Conservation (phyloP, 192 early-diverging fungal species). For the Coemansia sp. region DNA sequence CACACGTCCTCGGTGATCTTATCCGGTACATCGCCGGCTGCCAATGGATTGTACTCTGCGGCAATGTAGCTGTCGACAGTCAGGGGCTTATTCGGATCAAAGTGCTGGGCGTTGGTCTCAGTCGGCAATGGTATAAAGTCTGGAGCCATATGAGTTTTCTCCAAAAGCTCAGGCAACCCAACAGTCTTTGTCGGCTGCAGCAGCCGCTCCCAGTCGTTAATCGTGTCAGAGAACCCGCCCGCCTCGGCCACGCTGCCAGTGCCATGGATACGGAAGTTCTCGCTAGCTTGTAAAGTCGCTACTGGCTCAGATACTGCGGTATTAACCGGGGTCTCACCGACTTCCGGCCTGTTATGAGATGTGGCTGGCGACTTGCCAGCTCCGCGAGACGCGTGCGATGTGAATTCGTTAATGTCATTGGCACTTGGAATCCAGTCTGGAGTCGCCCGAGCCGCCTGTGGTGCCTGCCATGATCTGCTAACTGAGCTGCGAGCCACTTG, state of each 20-base stretch:
- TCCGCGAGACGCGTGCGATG: neutral
- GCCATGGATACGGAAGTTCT: conserved; percentile 12
- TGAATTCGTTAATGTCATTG: neutral
- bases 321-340: neutral
- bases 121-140: neutral
- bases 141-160: conserved; percentile 1
- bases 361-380: neutral
- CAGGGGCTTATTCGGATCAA: conserved; percentile 23
- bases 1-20: conserved; percentile 54
- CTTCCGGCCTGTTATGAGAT: conserved; percentile 12
- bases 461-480: neutral
- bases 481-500: neutral
- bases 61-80: conserved; percentile 24
- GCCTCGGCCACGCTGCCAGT: neutral
- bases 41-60: conserved; percentile 5
- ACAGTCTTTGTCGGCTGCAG: conserved; percentile 33
- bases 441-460: neutral
- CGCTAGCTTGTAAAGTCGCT: neutral
- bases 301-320: neutral
- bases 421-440: neutral
- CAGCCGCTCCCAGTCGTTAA: conserved; percentile 25
- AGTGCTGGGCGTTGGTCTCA: neutral
- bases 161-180: conserved; percentile 26
- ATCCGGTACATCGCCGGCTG: conserved; percentile 14
- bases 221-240: neutral